These are phyloP conservation scores for Trametes pubescens DNA, from an alignment of 1,284 basidiomycete species.

Conservation along the genomic window DNA sequence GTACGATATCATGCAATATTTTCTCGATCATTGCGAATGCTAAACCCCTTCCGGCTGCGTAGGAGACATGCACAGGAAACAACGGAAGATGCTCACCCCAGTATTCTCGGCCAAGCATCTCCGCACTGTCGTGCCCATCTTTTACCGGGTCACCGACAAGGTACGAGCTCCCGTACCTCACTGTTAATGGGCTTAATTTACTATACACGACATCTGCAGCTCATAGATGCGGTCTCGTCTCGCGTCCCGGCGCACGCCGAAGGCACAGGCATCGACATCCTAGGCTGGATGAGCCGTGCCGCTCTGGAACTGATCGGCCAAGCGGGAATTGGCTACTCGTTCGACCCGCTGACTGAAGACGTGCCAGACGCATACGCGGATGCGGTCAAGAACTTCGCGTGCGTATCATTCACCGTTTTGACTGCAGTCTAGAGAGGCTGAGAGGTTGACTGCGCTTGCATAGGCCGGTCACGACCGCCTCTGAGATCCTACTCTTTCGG, in stretches of 20 bases:
- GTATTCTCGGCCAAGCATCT: constrained; percentile 25
- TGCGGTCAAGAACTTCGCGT: constrained; percentile 37
- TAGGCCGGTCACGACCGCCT: constrained; percentile 15
- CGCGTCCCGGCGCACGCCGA: constrained; percentile 24
- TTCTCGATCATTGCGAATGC: too few relatives aligned
- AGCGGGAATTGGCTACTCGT: constrained; percentile 49
- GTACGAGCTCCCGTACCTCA: background rate
- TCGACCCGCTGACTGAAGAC: constrained; percentile 44
- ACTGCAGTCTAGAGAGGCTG: background rate
- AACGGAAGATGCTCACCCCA: constrained; percentile 28
- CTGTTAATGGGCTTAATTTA: background rate
- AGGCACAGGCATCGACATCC: constrained; percentile 43
- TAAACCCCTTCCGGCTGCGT: background rate
- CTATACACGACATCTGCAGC: constrained; percentile 8
- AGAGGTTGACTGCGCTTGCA: background rate
- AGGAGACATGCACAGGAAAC: constrained; percentile 26
- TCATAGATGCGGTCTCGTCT: constrained; percentile 33
- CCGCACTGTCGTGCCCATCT: constrained; percentile 18
- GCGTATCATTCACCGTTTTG: constrained; percentile 5
- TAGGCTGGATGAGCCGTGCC: constrained; percentile 46
- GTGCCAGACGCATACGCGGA: constrained; percentile 39
- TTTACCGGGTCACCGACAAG: constrained; percentile 25
- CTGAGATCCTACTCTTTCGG: constrained; percentile 24
- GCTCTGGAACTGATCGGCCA: constrained; percentile 51
- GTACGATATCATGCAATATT: background rate